A percentile compares a stretch with the other conserved stretches of the same genome.
Evolutionary conservation across 2,329 filamentous ascomycete genomes (phyloP).

Genomic region (Xylaria hypoxylon): DNA sequence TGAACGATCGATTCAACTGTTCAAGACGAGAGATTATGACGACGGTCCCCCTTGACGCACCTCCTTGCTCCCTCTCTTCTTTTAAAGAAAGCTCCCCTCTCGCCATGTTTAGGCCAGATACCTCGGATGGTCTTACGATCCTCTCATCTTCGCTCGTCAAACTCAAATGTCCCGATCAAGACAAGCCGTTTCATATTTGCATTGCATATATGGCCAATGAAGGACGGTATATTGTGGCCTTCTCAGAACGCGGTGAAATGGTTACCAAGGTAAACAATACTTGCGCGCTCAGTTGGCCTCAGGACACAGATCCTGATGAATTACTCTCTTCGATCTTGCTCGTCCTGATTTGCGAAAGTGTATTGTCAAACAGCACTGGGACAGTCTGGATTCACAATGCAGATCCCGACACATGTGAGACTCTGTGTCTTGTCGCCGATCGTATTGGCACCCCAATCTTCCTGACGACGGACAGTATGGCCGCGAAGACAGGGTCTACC

Average conservation of each 20-base stretch:
- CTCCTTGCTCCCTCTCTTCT: too few species aligned
- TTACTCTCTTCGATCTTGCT: neutral
- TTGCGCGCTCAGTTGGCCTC: neutral
- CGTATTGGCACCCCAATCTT: neutral
- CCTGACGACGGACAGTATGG: neutral
- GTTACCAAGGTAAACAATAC: too few species aligned
- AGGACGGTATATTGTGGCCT: too few species aligned
- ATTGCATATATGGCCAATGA: too few species aligned
- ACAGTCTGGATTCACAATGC: slow-evolving; percentile 18
- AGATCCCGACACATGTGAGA: neutral
- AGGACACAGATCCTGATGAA: neutral
- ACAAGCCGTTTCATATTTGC: neutral
- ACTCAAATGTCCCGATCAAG: neutral
- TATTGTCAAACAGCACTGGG: neutral
- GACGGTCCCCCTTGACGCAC: too few species aligned
- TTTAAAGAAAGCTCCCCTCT: too few species aligned
- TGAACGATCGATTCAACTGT: slow-evolving; percentile 1
- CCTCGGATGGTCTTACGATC: too few species aligned
- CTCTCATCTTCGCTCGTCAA: neutral
- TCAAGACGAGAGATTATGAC: neutral
- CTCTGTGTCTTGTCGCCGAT: neutral
- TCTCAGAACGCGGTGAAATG: too few species aligned
- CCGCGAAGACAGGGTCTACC: neutral
- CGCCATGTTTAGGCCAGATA: too few species aligned
- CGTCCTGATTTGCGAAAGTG: neutral